phyloP scores from a whole-genome alignment of 2,329 filamentous ascomycete genomes.

The Paecilomyces dactylethromorphus region DNA sequence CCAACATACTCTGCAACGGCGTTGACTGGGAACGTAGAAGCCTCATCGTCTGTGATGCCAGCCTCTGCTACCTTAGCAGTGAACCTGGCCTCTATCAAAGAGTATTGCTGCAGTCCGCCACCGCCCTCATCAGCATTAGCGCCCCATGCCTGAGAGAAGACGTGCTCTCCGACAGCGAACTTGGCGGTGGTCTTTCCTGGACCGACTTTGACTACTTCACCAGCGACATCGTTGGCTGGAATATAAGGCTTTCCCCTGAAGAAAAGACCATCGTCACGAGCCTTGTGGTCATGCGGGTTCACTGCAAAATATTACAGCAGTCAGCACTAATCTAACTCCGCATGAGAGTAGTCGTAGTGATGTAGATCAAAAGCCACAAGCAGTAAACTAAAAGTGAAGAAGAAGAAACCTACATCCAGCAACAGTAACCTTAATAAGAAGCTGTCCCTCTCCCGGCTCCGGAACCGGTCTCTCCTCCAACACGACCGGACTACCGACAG shows the following conservation, averaged over 20 bases:
- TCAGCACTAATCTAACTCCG: neutral
- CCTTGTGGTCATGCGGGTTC: slow-evolving; percentile 33
- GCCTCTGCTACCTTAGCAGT: slow-evolving; percentile 26
- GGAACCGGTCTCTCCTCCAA: slow-evolving; percentile 15
- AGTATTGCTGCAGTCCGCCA: slow-evolving; percentile 34
- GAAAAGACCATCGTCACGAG: slow-evolving; percentile 31
- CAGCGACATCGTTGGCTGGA: slow-evolving; percentile 29
- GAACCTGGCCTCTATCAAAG: slow-evolving; percentile 22
- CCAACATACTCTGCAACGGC: slow-evolving; percentile 25
- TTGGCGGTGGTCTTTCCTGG: slow-evolving; percentile 11
- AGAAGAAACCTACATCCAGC: slow-evolving; percentile 1
- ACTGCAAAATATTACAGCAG: neutral
- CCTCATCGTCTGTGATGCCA: slow-evolving; percentile 26
- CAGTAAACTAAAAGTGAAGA: neutral
- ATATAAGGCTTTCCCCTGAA: slow-evolving; percentile 25
- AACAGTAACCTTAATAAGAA: slow-evolving; percentile 32
- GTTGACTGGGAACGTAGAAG: slow-evolving; percentile 32
- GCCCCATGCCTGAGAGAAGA: slow-evolving; percentile 21
- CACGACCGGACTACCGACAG: neutral
- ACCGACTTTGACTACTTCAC: slow-evolving; percentile 22
- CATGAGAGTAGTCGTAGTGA: neutral
- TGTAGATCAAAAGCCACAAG: neutral
- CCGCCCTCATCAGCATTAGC: slow-evolving; percentile 1
- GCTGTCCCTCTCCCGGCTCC: slow-evolving; percentile 22
- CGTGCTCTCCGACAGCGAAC: slow-evolving; percentile 22